These are phyloP conservation scores for Ustilago trichophora DNA, from an alignment of 1,284 basidiomycete species.

Conservation along the genomic window DNA sequence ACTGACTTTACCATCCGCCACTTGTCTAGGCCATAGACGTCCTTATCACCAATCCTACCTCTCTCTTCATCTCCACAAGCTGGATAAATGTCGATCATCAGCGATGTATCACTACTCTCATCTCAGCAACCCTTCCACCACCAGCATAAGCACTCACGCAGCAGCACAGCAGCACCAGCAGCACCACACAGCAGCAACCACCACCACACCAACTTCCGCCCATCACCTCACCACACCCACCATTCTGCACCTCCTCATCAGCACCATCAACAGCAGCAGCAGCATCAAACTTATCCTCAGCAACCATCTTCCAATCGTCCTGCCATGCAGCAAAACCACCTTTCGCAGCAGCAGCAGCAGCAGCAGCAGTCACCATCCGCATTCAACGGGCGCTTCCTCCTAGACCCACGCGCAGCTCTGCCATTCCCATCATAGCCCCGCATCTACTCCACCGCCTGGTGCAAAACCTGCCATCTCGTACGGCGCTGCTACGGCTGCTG, in stretches of 20 bases:
- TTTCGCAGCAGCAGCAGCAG: constrained; percentile 24
- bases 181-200: constrained; percentile 13
- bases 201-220: constrained; percentile 10
- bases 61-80: not conserved
- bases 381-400: constrained; percentile 38
- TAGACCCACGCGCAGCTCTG: constrained; percentile 40
- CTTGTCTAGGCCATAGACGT: not conserved
- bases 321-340: constrained; percentile 34
- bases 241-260: constrained; percentile 10
- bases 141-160: constrained; percentile 23
- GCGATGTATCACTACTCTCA: constrained; percentile 48
- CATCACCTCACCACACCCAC: too few species aligned
- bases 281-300: constrained; percentile 1
- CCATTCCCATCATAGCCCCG: constrained; percentile 49
- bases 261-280: constrained; percentile 7
- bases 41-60: not conserved
- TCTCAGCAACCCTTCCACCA: constrained; percentile 40
- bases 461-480: constrained; percentile 17
- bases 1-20: not conserved
- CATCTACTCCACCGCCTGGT: constrained; percentile 24
- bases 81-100: constrained; percentile 39
- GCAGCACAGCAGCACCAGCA: constrained; percentile 12
- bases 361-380: constrained; percentile 18
- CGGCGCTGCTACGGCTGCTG: constrained; percentile 18
- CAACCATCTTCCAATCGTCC: constrained; percentile 14